These are phyloP conservation scores for Kodamaea laetipori DNA, from an alignment of 805 yeast species.

Conservation along the genomic window DNA sequence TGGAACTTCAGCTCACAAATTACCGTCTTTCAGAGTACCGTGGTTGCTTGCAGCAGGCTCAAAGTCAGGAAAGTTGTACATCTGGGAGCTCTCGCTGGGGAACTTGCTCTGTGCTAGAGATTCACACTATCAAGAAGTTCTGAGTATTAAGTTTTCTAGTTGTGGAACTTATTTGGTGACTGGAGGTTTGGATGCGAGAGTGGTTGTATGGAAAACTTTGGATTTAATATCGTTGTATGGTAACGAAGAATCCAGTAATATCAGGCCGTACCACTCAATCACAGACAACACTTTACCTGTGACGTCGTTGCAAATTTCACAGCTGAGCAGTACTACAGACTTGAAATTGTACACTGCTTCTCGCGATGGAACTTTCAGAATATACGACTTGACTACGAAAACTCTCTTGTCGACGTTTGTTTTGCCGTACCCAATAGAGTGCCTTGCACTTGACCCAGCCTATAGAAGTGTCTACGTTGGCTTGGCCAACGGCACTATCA, in stretches of 20 bases:
- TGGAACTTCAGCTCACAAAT: slow-evolving; percentile 18
- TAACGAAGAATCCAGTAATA: slow-evolving; percentile 31
- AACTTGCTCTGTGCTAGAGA: slow-evolving; percentile 68
- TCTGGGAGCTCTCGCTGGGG: slow-evolving; percentile 88
- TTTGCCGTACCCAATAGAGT: slow-evolving; percentile 56
- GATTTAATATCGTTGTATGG: slow-evolving; percentile 52
- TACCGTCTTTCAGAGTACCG: slow-evolving; percentile 52
- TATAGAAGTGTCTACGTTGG: slow-evolving; percentile 77
- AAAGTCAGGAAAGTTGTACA: slow-evolving; percentile 69
- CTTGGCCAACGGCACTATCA: slow-evolving; percentile 59
- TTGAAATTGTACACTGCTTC: slow-evolving; percentile 69
- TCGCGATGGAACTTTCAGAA: slow-evolving; percentile 70
- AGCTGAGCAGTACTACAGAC: slow-evolving; percentile 60
- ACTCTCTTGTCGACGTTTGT: slow-evolving; percentile 69
- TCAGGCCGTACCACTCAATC: slow-evolving; percentile 60
- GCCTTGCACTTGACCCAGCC: slow-evolving; percentile 74
- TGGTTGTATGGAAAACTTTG: slow-evolving; percentile 67
- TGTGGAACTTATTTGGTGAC: slow-evolving; percentile 69
- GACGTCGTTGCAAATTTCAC: slow-evolving; percentile 46
- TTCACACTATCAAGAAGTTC: slow-evolving; percentile 80
- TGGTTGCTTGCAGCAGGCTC: slow-evolving; percentile 77
- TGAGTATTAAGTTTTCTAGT: slow-evolving; percentile 56
- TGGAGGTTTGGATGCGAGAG: slow-evolving; percentile 81
- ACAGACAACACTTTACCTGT: slow-evolving; percentile 64
- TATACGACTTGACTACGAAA: slow-evolving; percentile 56